Evolutionary conservation across 148 eudicot species (phyloP), one percentile per base, ranked within the genome.

Genomic region (Vaccinium vitisidaea): DNA sequence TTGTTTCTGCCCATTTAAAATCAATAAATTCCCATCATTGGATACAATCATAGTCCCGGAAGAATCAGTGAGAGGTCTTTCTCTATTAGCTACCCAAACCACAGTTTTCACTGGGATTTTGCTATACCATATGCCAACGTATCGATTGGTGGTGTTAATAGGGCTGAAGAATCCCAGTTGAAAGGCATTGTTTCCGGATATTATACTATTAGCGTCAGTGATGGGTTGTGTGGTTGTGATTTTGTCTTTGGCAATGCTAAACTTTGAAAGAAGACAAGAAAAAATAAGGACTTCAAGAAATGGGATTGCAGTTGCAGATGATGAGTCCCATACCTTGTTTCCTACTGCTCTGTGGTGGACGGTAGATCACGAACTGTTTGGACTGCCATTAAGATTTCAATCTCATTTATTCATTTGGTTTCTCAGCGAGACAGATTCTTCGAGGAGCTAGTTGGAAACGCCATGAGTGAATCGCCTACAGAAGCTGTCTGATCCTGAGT

Each of bases 11-110:
- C 87, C 87, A 52, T 83, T 87, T 70, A 83, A 75, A 36, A 91
- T 76, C 16, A 87, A 77, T 6, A 91, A 84, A 82, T 91, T 91
- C 2, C 92, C 91, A 79, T 88, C 89, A 19, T 70, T 56, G 10
- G 90, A 88, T 23, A 91, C 77, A 8, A 27, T 69, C 36, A 91
- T 30, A 6, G 81, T 55, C 49, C 92, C 89, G 7, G 90, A 87
- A 32, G 90, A 87, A 56, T 91, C 92, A 58, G 27, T 84, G n/a
- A 89, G 83, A 48, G 91, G 92, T 59, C 53, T 86, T 55, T 91
- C 84, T 63, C 91, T 76, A 70, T 91, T 89, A 15, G 89, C 92
- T 12, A 89, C 91, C 92, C 92, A 91, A 8, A 87, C 74, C 52
- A 84, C 73, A 46, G 85, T 77, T 16, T 50, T 83, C 8, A 46